These are phyloP conservation scores for Avicennia marina DNA, from an alignment of 257 asterid genomes.

Conservation along the genomic window DNA sequence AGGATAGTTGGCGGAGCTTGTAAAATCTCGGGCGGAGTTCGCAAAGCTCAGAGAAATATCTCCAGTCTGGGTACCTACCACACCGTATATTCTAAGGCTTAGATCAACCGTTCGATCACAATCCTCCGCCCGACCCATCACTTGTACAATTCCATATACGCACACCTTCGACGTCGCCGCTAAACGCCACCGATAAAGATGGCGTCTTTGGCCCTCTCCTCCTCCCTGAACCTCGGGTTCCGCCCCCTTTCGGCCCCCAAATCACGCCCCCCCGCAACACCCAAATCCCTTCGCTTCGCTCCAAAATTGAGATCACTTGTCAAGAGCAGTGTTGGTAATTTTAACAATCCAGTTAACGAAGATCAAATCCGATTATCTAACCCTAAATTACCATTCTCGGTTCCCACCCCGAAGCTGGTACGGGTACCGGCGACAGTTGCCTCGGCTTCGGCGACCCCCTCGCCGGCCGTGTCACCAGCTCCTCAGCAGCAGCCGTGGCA, in stretches of 20 bases:
- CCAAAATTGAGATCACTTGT: conserved; percentile 8
- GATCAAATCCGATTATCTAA: conserved; percentile 15
- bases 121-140: too few species aligned
- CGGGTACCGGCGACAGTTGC: conserved; percentile 21
- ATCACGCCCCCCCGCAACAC: conserved; percentile 4
- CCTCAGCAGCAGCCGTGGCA: conserved; percentile 57
- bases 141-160: too few species aligned
- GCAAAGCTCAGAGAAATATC: too few species aligned
- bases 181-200: too few species aligned
- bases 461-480: conserved; percentile 26
- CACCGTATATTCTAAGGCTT: too few species aligned
- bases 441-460: conserved; percentile 16
- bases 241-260: conserved; percentile 27
- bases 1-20: conserved; percentile 11
- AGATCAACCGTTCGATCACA: too few species aligned
- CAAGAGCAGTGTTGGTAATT: conserved; percentile 6
- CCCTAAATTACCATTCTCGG: conserved; percentile 7
- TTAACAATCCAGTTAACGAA: conserved; percentile 5
- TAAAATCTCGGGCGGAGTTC: conserved; percentile 16
- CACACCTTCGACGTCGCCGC: too few species aligned
- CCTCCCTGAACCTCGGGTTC: conserved; percentile 49
- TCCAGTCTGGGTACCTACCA: too few species aligned
- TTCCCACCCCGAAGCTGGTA: conserved; percentile 16
- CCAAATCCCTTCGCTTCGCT: conserved; percentile 7
- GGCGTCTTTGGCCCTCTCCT: conserved; percentile 50